Evolutionary conservation across 371 early-diverging fungal genomes (phyloP), one percentile per base, ranked within the genome.

Genomic region (Mucor lusitanicus): DNA sequence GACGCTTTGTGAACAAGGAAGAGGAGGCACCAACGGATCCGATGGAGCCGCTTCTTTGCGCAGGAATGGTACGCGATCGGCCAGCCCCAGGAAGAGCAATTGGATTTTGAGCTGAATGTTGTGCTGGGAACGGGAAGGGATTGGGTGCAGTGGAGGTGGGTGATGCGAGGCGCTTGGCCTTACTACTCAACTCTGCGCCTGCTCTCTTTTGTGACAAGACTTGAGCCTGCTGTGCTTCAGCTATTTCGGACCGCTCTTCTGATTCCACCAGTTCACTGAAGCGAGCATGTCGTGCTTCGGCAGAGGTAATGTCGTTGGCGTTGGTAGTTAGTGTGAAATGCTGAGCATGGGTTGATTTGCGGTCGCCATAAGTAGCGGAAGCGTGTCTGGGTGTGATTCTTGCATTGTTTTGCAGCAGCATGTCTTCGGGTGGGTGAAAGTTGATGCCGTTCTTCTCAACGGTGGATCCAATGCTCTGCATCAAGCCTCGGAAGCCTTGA

Each of bases 391-490:
- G 73, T 3, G 42, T 42, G 12, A 19, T 33, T 19, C 69, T 65
- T n/a, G 64, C 64, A 28, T 50, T 19, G n/a, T 63, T 54, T 4
- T 72, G 63, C 6, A 65, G 39, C 1, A 72, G 4, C 66, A 65
- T 65, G 25, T 72, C 61, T 59, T 69, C 73, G 17, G 58, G 54
- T 11, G 65, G 33, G 19, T 72, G 73, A n/a, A 72, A 72, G 32
- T 64, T 44, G 35, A 72, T 35, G 0, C 73, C 73, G 21, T 63
- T 64, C 27, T 53, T 6, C 15, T 44, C 58, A 11, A 72, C 73
- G n/a, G 66, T 56, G 17, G 46, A 12, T 21, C 62, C 63, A 33
- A 73, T 62, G 3, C 58, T 65, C n/a, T 60, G 46, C 13, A 73
- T 13, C 12, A 67, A 48, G 15, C 40, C 33, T 40, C 44, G 35